Conservation (phyloP, 352 stramenopile genomes). For the Phytophthora melonis region DNA sequence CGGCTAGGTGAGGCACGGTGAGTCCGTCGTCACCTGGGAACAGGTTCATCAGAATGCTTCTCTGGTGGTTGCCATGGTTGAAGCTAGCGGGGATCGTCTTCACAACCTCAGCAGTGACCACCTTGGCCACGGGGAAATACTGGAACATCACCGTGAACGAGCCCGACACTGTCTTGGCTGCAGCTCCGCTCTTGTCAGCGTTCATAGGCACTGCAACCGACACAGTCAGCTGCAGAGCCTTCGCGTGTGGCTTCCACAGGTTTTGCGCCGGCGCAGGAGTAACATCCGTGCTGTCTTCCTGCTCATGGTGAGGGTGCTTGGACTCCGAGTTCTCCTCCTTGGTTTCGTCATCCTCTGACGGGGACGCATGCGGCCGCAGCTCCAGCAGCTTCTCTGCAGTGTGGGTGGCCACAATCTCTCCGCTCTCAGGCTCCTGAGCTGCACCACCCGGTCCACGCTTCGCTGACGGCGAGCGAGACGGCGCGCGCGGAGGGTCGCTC, state of each 20-base stretch:
- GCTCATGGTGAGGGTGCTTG: conserved; percentile 30
- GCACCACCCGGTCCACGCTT: conserved; percentile 31
- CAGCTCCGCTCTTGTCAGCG: conserved; percentile 39
- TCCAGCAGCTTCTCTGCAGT: conserved; percentile 60
- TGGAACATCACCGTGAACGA: conserved; percentile 72
- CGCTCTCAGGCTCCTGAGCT: conserved; percentile 41
- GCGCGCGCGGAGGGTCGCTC: conserved; percentile 33
- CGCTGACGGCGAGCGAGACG: conserved; percentile 64
- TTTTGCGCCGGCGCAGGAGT: conserved; percentile 34
- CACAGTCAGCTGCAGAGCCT: conserved; percentile 64
- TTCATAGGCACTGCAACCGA: conserved; percentile 38
- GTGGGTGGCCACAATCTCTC: conserved; percentile 49
- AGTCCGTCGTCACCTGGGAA: conserved; percentile 72
- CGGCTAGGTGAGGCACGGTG: conserved; percentile 46
- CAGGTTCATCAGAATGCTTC: conserved; percentile 60
- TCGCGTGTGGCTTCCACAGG: conserved; percentile 61
- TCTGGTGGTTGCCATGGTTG: conserved; percentile 24
- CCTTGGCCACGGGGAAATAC: conserved; percentile 60
- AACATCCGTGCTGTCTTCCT: conserved; percentile 34
- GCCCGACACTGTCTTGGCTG: conserved; percentile 29
- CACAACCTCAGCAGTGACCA: conserved; percentile 68
- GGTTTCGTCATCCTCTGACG: conserved; percentile 36
- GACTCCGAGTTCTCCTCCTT: conserved; percentile 44
- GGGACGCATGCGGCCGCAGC: conserved; percentile 46
- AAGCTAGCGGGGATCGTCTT: conserved; percentile 38